Conservation (phyloP, 2,329 filamentous ascomycete genomes). For the Ceratocystis albifundus region DNA sequence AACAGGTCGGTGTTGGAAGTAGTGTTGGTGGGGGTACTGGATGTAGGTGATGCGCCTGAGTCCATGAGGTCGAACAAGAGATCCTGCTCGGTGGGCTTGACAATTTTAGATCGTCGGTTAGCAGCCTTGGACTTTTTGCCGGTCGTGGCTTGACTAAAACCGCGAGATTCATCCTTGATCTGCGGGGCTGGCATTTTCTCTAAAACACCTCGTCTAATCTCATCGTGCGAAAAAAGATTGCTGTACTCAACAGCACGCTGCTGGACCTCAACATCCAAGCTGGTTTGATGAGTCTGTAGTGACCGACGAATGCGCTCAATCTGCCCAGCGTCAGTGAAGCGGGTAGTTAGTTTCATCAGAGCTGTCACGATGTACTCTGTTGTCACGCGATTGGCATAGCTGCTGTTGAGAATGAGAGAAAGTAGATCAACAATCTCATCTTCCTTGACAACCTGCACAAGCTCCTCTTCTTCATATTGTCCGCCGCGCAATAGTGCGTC, state of each 20-base stretch:
- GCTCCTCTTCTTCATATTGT: slow-evolving; percentile 74
- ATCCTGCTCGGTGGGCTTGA: slow-evolving; percentile 82
- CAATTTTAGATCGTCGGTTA: slow-evolving; percentile 63
- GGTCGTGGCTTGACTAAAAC: slow-evolving; percentile 63
- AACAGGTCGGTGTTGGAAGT: slow-evolving; percentile 71
- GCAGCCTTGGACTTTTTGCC: slow-evolving; percentile 54
- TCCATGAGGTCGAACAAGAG: slow-evolving; percentile 88
- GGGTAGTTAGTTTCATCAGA: slow-evolving; percentile 85
- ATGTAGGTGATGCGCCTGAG: slow-evolving; percentile 35
- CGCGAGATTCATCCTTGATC: slow-evolving; percentile 88
- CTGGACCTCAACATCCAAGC: slow-evolving; percentile 89
- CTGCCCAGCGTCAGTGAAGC: slow-evolving; percentile 72
- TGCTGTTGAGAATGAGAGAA: slow-evolving; percentile 82
- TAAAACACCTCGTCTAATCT: slow-evolving; percentile 76
- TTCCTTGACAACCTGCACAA: slow-evolving; percentile 70
- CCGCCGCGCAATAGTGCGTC: slow-evolving; percentile 81
- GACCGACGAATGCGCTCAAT: slow-evolving; percentile 73
- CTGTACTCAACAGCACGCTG: slow-evolving; percentile 91
- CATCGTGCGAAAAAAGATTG: slow-evolving; percentile 84
- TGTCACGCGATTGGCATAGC: slow-evolving; percentile 79
- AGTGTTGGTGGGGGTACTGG: slow-evolving; percentile 35
- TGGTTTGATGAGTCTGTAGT: slow-evolving; percentile 66
- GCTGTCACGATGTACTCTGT: slow-evolving; percentile 95
- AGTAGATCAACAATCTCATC: slow-evolving; percentile 90
- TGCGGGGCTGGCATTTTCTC: slow-evolving; percentile 98